phyloP scores from a whole-genome alignment of 2,329 filamentous ascomycete species.

The Neonectria sp. region DNA sequence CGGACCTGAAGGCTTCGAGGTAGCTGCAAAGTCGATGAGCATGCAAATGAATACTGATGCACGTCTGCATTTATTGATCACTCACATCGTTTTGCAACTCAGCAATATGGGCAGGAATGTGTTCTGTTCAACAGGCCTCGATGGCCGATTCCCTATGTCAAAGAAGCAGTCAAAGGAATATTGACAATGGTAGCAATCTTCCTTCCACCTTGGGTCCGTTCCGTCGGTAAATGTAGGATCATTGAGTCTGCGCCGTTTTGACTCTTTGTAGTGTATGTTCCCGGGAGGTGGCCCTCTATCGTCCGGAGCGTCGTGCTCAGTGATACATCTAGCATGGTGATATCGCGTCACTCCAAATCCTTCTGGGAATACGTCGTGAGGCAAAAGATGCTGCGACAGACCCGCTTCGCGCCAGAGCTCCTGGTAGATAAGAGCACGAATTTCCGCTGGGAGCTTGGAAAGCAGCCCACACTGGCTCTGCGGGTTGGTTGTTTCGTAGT shows the following conservation, averaged over 20 bases:
- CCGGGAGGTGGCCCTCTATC: slow-evolving; percentile 11
- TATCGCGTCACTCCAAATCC: not conserved
- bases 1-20: slow-evolving; percentile 6
- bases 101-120: slow-evolving; percentile 4
- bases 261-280: slow-evolving; percentile 8
- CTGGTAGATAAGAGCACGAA: slow-evolving; percentile 5
- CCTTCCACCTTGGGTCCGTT: slow-evolving; percentile 16
- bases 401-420: slow-evolving; percentile 7
- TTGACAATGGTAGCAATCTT: slow-evolving; percentile 18
- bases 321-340: slow-evolving; percentile 9
- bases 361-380: not conserved
- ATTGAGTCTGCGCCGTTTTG: not conserved
- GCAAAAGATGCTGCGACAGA: slow-evolving; percentile 8
- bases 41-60: not conserved
- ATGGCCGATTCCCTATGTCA: slow-evolving; percentile 3
- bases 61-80: not conserved
- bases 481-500: slow-evolving; percentile 1
- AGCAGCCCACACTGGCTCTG: slow-evolving; percentile 4
- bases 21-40: not conserved
- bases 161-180: slow-evolving; percentile 1
- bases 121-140: slow-evolving; percentile 1
- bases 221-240: slow-evolving; percentile 12
- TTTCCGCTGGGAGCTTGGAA: slow-evolving; percentile 12
- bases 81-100: slow-evolving; percentile 14
- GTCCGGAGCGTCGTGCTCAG: not conserved